phyloP scores from a whole-genome alignment of 208 protist genomes.

The Wallacemonas sp. region DNA sequence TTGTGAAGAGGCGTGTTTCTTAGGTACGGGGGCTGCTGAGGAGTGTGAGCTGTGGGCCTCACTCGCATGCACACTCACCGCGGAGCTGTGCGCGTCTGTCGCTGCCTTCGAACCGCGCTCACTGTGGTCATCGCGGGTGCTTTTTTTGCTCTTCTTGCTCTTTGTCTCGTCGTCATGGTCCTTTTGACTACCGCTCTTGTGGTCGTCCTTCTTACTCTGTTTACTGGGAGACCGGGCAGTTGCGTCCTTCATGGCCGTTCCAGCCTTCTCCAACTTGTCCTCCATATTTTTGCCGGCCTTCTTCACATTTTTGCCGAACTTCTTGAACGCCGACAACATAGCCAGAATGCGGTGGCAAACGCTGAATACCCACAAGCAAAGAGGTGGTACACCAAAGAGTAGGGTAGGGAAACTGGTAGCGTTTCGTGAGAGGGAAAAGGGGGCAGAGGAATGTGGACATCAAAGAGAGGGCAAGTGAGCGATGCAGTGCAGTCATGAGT shows the following conservation, averaged over 20 bases:
- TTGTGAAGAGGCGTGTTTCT: too few relatives aligned
- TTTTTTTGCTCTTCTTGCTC: constrained; percentile 5
- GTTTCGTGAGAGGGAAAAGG: too few relatives aligned
- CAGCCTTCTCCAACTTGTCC: constrained; percentile 16
- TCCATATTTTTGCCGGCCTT: constrained; percentile 25
- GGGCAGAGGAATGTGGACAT: too few relatives aligned
- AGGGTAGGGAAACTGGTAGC: too few relatives aligned
- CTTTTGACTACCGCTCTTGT: background rate
- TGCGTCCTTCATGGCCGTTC: constrained; percentile 15
- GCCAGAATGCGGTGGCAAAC: too few relatives aligned
- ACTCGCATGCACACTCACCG: background rate
- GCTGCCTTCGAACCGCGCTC: background rate
- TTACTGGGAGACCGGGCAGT: background rate
- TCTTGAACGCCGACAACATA: constrained; percentile 20
- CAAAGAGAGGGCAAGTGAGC: too few relatives aligned
- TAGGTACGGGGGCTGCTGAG: too few relatives aligned
- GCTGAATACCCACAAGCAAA: too few relatives aligned
- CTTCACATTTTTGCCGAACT: constrained; percentile 16
- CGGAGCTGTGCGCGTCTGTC: background rate
- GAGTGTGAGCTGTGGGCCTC: background rate
- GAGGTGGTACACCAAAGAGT: too few relatives aligned
- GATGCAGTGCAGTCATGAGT: too few relatives aligned
- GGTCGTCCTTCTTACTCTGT: background rate
- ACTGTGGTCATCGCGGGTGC: background rate
- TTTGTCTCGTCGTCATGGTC: background rate